Evolutionary conservation across 441 rosid species (phyloP), one percentile per base, ranked within the genome.

Genomic region (Erysimum pusillum): DNA sequence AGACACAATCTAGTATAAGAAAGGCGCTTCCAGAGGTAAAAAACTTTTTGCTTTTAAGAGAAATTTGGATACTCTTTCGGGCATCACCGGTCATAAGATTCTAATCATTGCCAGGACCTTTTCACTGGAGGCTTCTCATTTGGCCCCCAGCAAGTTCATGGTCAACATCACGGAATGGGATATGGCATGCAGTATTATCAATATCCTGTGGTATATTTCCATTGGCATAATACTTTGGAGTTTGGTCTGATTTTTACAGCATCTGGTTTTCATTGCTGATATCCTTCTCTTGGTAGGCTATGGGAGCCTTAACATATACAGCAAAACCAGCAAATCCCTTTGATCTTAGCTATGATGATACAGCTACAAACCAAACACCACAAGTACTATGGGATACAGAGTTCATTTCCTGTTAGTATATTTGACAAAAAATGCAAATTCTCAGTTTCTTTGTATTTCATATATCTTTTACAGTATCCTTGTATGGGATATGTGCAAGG

Each of bases 1-100:
- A 83, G 79, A 63, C 79, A 12, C 75, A 82, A 52, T 62, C 79
- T 63, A 65, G 41, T 68, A 81, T 69, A 72, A 86, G 99, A 84
- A 81, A 59, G 64, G 96, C 92, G 77, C 90, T 92, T 76, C 99
- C 99, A 10, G 81, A 58, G 80, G 99, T 89, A 77, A 74, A 71
- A 25, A 31, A 57, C 69, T 68, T 52, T 17, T 32, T 22, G 7
- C 1, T 45, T 15, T 9, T 9, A n/a, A n/a, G 28, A 65, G 17
- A 65, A 46, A 18, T 34, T 65, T 65, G 63, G 39, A 69, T 45
- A 48, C 63, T 49, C 52, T 60, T 64, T 69, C 48, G 18, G 51
- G 28, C 41, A 41, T 72, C 28, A 17, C 2, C 6, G 32, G 8
- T 67, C 60, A 60, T 44, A 67, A 61, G 41, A 25, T 41, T 66